Conservation (phyloP, 306 rosid species). For the Cucumis hystrix region DNA sequence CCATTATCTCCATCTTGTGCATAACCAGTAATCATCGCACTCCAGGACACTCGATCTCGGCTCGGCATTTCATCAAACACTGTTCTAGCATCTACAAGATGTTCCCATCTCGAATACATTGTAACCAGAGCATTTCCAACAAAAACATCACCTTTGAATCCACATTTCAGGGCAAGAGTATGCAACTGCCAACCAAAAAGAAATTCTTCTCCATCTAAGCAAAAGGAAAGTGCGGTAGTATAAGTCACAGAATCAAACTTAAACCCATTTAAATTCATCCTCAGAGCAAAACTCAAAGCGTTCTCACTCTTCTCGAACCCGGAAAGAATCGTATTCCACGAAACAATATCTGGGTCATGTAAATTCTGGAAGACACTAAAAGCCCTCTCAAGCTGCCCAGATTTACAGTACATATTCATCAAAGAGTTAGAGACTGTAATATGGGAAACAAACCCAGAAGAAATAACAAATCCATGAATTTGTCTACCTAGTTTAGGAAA, state of each 20-base stretch:
- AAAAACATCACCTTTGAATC: slow-evolving; percentile 48
- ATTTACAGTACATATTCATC: slow-evolving; percentile 70
- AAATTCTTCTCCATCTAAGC: slow-evolving; percentile 35
- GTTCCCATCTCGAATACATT: slow-evolving; percentile 56
- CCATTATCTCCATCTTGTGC: slow-evolving; percentile 63
- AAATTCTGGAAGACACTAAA: slow-evolving; percentile 40
- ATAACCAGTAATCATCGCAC: slow-evolving; percentile 63
- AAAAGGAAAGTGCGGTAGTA: slow-evolving; percentile 48
- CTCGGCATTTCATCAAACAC: slow-evolving; percentile 55
- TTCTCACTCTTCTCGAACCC: slow-evolving; percentile 47
- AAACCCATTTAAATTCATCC: slow-evolving; percentile 45
- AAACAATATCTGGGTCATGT: slow-evolving; percentile 43
- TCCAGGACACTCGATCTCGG: slow-evolving; percentile 67
- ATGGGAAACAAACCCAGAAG: slow-evolving; percentile 32
- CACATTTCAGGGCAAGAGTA: slow-evolving; percentile 38
- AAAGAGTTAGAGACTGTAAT: slow-evolving; percentile 50
- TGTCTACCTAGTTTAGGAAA: slow-evolving; percentile 36
- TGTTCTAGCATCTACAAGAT: slow-evolving; percentile 37
- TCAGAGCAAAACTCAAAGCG: slow-evolving; percentile 40
- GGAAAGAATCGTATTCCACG: slow-evolving; percentile 82
- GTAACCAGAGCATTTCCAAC: slow-evolving; percentile 63
- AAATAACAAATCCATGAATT: slow-evolving; percentile 39
- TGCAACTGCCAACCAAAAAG: slow-evolving; percentile 61
- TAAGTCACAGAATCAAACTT: slow-evolving; percentile 54
- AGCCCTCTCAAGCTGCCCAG: slow-evolving; percentile 33